These are phyloP conservation scores for Exophiala alcalophila DNA, from an alignment of 2,329 filamentous ascomycete genomes.

Conservation along the genomic window DNA sequence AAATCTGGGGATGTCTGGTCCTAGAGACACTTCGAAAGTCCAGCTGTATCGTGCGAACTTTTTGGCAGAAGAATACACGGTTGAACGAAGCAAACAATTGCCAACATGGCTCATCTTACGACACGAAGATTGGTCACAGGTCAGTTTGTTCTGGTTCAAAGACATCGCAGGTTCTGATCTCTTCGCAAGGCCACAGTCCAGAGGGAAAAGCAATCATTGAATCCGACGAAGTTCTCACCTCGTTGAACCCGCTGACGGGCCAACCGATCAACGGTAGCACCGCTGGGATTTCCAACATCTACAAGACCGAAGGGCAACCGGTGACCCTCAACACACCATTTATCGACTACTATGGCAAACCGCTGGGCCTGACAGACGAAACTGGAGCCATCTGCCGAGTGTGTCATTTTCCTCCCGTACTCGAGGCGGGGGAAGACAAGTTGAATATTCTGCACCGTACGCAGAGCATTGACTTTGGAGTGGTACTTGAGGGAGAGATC, in stretches of 20 bases:
- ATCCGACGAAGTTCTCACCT: conserved; percentile 31
- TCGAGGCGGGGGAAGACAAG: conserved; percentile 11
- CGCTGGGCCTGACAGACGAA: conserved; percentile 27
- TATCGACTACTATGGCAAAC: conserved; percentile 31
- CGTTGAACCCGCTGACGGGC: conserved; percentile 31
- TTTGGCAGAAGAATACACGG: too few relatives aligned
- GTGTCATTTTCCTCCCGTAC: background rate
- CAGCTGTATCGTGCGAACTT: too few relatives aligned
- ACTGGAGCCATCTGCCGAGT: conserved; percentile 27
- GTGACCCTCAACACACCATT: conserved; percentile 29
- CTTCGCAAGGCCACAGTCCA: conserved; percentile 31
- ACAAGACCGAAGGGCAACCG: conserved; percentile 30
- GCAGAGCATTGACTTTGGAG: conserved; percentile 34
- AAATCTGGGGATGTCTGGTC: too few relatives aligned
- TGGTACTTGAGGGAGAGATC: conserved; percentile 34
- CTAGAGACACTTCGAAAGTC: too few relatives aligned
- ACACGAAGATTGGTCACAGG: too few relatives aligned
- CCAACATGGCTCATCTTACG: too few relatives aligned
- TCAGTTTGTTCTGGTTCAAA: too few relatives aligned
- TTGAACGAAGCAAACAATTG: too few relatives aligned
- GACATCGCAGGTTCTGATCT: too few relatives aligned
- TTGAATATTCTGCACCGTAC: conserved; percentile 30
- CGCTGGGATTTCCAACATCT: conserved; percentile 32
- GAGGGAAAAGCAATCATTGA: conserved; percentile 33
- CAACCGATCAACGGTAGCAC: conserved; percentile 26